A percentile compares a stretch with the other conserved stretches of the same genome.
phyloP scores from a whole-genome alignment of 129 eudicot genomes.

The Tagetes erecta region DNA sequence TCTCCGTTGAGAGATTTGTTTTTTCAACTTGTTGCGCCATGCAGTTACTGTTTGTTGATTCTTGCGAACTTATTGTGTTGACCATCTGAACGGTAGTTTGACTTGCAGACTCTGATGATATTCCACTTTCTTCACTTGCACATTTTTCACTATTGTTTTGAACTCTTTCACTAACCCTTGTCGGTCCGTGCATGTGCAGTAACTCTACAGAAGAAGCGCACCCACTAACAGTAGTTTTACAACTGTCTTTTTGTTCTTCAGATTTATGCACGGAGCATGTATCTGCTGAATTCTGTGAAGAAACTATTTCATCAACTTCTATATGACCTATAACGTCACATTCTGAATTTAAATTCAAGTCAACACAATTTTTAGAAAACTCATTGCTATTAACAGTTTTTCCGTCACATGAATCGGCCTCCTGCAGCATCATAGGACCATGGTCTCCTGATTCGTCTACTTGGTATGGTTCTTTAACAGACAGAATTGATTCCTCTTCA shows the following conservation, averaged over 20 bases:
- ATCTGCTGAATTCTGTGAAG: constrained; percentile 61
- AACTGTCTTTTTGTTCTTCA: constrained; percentile 31
- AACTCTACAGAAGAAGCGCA: constrained; percentile 60
- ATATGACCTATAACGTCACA: constrained; percentile 36
- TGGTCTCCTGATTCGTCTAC: constrained; percentile 45
- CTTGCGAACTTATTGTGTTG: constrained; percentile 31
- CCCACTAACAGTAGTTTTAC: constrained; percentile 26
- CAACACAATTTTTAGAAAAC: constrained; percentile 30
- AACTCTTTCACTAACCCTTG: constrained; percentile 30
- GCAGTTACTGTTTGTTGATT: constrained; percentile 34
- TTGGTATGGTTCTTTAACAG: constrained; percentile 43
- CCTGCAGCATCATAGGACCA: constrained; percentile 35
- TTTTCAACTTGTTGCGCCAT: constrained; percentile 33
- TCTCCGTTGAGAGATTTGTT: constrained; percentile 29
- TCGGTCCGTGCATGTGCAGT: constrained; percentile 50
- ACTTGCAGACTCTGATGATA: constrained; percentile 57
- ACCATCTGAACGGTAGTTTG: constrained; percentile 41
- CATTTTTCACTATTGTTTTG: constrained; percentile 36
- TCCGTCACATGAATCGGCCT: constrained; percentile 32
- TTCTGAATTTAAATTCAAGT: constrained; percentile 40
- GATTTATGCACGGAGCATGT: constrained; percentile 42
- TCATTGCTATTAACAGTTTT: constrained; percentile 50
- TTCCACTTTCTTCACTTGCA: constrained; percentile 54
- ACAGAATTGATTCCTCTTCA: constrained; percentile 38
- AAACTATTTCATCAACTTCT: constrained; percentile 56